Percentiles rank a stretch among this genome's conserved stretches.
Conservation (phyloP, 2,329 filamentous ascomycete genomes). For the Pseudogymnoascus sp. region DNA sequence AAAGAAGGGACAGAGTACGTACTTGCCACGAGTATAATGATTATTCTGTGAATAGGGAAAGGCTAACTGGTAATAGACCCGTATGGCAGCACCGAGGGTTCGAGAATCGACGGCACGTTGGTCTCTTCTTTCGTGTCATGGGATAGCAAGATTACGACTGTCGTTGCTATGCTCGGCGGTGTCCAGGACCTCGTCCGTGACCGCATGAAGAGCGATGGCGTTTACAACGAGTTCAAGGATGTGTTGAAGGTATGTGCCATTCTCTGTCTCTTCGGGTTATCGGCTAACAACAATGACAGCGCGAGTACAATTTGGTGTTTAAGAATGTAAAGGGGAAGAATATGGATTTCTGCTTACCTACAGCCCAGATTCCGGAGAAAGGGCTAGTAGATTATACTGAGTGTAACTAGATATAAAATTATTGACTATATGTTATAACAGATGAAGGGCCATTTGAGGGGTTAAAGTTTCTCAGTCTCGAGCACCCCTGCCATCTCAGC, state of each 20-base stretch:
- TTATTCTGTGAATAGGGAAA: background rate
- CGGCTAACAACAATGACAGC: background rate
- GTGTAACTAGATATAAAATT: conserved; percentile 10
- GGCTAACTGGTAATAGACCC: conserved; percentile 24
- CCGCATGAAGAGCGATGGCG: conserved; percentile 32
- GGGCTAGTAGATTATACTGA: conserved; percentile 11
- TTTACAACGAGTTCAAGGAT: conserved; percentile 33
- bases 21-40: background rate
- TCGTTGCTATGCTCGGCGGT: conserved; percentile 34
- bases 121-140: conserved; percentile 36
- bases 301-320: conserved; percentile 11
- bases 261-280: background rate
- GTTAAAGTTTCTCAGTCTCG: too few species aligned
- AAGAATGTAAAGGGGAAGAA: conserved; percentile 12
- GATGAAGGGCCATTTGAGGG: too few species aligned
- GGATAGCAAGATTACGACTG: conserved; percentile 38
- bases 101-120: conserved; percentile 32
- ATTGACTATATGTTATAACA: background rate
- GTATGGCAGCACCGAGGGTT: conserved; percentile 37
- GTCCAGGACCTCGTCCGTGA: conserved; percentile 33
- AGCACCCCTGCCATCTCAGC: background rate
- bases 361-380: background rate
- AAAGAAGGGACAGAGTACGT: conserved; percentile 39
- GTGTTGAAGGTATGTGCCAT: conserved; percentile 4
- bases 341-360: conserved; percentile 12